Conservation (phyloP, 108 stramenopile genomes). For the Skeletonema grethae region DNA sequence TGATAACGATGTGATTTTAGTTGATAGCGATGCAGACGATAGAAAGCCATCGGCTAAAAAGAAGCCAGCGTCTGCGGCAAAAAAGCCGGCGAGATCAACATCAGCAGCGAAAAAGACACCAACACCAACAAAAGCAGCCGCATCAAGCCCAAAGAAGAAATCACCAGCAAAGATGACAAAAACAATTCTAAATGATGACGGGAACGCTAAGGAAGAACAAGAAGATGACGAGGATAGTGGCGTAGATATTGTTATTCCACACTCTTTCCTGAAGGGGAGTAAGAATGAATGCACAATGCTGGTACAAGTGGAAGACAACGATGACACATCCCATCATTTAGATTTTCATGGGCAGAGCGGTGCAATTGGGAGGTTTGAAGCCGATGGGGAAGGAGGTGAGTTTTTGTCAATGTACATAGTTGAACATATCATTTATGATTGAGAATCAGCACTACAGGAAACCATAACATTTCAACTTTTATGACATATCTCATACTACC, state of each 20-base stretch:
- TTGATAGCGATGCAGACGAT: slow-evolving; percentile 6
- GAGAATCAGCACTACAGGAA: too few relatives aligned
- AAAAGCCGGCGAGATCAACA: too few relatives aligned
- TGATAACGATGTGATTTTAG: background rate
- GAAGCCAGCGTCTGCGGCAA: background rate
- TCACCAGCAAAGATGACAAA: slow-evolving; percentile 1
- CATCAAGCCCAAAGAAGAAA: slow-evolving; percentile 6
- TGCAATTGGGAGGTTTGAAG: slow-evolving; percentile 84
- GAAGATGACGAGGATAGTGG: slow-evolving; percentile 10
- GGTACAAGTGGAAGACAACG: slow-evolving; percentile 65
- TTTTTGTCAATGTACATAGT: background rate
- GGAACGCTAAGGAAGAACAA: background rate
- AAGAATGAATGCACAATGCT: slow-evolving; percentile 63
- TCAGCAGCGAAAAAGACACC: background rate
- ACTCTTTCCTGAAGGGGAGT: slow-evolving; percentile 30
- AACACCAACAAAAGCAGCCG: background rate
- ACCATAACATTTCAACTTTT: too few relatives aligned
- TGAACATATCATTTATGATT: slow-evolving; percentile 4
- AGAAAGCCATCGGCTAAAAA: background rate
- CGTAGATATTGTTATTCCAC: slow-evolving; percentile 43
- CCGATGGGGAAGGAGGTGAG: slow-evolving; percentile 50
- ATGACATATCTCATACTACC: too few relatives aligned
- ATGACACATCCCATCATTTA: slow-evolving; percentile 48
- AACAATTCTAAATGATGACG: background rate
- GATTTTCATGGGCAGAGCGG: slow-evolving; percentile 76